phyloP scores from a whole-genome alignment of 371 early-diverging fungal genomes.

The Actinomucor elegans region DNA sequence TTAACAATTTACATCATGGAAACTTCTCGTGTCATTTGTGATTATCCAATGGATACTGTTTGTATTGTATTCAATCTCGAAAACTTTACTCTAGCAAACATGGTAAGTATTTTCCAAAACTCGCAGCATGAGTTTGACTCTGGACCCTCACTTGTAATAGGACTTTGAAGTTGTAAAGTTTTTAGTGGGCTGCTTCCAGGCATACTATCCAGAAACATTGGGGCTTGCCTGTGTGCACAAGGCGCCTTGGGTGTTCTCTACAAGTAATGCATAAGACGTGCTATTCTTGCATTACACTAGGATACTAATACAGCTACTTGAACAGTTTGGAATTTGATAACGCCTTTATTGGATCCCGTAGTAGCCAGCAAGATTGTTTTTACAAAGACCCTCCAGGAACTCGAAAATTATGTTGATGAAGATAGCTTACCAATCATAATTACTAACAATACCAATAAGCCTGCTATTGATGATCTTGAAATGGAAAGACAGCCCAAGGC shows the following conservation, averaged over 20 bases:
- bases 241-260: conserved; percentile 86
- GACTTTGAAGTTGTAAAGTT: conserved; percentile 82
- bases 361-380: conserved; percentile 88
- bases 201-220: conserved; percentile 89
- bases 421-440: conserved; percentile 34
- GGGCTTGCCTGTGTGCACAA: conserved; percentile 78
- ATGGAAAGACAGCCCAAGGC: background rate
- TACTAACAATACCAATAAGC: conserved; percentile 24
- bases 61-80: conserved; percentile 80
- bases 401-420: conserved; percentile 61
- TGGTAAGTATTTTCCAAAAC: conserved; percentile 54
- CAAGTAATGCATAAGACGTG: too few relatives aligned
- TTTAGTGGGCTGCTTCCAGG: conserved; percentile 77
- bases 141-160: conserved; percentile 15
- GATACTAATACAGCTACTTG: too few relatives aligned
- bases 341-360: conserved; percentile 89
- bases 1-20: conserved; percentile 78
- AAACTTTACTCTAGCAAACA: conserved; percentile 76
- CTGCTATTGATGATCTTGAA: conserved; percentile 30
- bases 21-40: conserved; percentile 68
- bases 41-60: conserved; percentile 47
- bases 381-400: conserved; percentile 60
- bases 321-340: conserved; percentile 77
- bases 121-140: too few relatives aligned
- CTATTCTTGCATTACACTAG: too few relatives aligned